phyloP scores from a whole-genome alignment of 2,329 filamentous ascomycete genomes.

The Hymenoscyphus fraxineus region DNA sequence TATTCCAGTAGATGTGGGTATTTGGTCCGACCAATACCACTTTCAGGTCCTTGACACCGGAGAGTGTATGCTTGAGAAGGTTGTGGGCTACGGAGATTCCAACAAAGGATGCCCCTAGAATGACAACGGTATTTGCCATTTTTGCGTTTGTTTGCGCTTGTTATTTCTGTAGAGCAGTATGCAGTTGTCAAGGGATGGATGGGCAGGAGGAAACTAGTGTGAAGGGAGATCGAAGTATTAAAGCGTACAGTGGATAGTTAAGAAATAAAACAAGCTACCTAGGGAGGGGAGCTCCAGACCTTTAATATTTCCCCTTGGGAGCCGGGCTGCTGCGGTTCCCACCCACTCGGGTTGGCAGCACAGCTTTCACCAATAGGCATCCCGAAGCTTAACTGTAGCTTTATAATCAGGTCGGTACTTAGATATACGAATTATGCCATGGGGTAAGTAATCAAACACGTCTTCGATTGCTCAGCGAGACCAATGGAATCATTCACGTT shows the following conservation, averaged over 20 bases:
- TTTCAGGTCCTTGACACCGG: conserved; percentile 6
- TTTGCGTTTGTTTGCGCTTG: conserved; percentile 3
- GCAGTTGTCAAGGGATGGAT: neutral
- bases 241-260: neutral
- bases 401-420: neutral
- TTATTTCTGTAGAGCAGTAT: neutral
- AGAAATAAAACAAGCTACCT: neutral
- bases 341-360: neutral
- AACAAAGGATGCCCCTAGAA: conserved; percentile 53
- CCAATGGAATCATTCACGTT: neutral
- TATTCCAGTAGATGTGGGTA: conserved; percentile 47
- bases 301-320: neutral
- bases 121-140: conserved; percentile 41
- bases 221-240: neutral
- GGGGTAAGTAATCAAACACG: neutral
- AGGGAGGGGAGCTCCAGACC: neutral
- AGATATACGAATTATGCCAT: neutral
- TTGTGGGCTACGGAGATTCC: conserved; percentile 50
- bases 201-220: neutral
- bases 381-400: neutral
- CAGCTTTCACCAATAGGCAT: neutral
- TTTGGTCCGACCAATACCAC: conserved; percentile 46
- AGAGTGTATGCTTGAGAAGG: neutral
- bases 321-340: neutral
- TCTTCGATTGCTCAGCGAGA: neutral